A percentile compares a stretch with the other conserved stretches of the same genome.
These are phyloP conservation scores for Jaapia argillacea DNA, from an alignment of 768 basidiomycete genomes.

Conservation along the genomic window DNA sequence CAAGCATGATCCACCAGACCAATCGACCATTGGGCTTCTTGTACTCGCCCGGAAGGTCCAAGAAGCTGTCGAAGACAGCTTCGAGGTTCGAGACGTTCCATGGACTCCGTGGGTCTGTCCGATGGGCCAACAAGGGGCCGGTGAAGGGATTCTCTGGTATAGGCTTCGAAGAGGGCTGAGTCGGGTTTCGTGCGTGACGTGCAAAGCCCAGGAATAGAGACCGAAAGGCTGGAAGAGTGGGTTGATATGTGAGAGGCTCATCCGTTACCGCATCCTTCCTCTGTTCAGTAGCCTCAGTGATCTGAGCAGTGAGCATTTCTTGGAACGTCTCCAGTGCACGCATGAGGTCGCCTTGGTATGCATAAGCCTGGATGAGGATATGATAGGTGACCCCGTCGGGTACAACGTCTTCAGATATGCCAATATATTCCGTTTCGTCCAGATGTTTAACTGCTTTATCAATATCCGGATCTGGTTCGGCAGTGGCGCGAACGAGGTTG, in stretches of 20 bases:
- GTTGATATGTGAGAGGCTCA: conserved; percentile 23
- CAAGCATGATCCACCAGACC: conserved; percentile 60
- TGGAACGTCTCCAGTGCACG: conserved; percentile 45
- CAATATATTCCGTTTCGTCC: conserved; percentile 31
- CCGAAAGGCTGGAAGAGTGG: conserved; percentile 49
- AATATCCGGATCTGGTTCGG: conserved; percentile 28
- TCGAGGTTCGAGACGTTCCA: conserved; percentile 56
- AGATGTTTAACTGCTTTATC: conserved; percentile 28
- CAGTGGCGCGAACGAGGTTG: too few relatives aligned
- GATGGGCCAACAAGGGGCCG: not conserved
- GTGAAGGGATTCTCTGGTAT: conserved; percentile 4
- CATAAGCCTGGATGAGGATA: conserved; percentile 54
- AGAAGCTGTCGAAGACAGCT: conserved; percentile 49
- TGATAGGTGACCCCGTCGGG: conserved; percentile 66
- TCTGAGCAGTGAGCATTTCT: conserved; percentile 48
- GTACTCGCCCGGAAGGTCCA: conserved; percentile 38
- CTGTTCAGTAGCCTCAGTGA: conserved; percentile 16
- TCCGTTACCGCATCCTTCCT: conserved; percentile 18
- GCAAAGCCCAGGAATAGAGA: conserved; percentile 70
- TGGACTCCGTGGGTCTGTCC: not conserved
- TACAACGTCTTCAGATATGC: conserved; percentile 27
- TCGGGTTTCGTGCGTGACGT: conserved; percentile 27
- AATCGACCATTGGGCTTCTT: conserved; percentile 33
- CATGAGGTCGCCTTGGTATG: conserved; percentile 60
- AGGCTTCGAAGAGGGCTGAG: conserved; percentile 7